Conservation (phyloP, 2,329 filamentous ascomycete species). For the Lachnellula arida region DNA sequence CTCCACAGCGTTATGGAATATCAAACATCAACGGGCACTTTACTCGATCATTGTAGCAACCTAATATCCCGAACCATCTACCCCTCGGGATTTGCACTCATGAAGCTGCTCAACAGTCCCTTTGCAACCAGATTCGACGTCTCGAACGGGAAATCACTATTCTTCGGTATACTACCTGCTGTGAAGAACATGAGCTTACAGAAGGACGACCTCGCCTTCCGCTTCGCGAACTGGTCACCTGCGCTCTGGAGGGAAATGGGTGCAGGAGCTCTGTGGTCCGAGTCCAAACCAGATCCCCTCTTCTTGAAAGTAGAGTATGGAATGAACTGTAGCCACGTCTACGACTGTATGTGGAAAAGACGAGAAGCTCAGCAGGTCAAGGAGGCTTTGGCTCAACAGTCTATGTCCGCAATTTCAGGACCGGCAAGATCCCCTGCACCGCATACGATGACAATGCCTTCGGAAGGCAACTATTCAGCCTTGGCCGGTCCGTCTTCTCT, state of each 20-base stretch:
- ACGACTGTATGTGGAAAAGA: slow-evolving; percentile 66
- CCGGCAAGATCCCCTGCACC: too few relatives aligned
- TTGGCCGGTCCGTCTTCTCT: neutral
- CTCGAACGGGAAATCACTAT: slow-evolving; percentile 50
- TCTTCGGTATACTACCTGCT: slow-evolving; percentile 53
- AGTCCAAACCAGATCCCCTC: slow-evolving; percentile 40
- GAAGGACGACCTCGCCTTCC: slow-evolving; percentile 61
- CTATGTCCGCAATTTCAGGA: too few relatives aligned
- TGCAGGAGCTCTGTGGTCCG: slow-evolving; percentile 4
- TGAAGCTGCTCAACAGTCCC: slow-evolving; percentile 63
- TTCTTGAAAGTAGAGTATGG: slow-evolving; percentile 61
- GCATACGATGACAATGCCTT: neutral
- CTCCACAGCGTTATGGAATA: slow-evolving; percentile 16
- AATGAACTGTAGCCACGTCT: slow-evolving; percentile 64
- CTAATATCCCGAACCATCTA: slow-evolving; percentile 66
- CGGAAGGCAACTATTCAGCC: neutral
- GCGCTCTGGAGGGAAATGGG: slow-evolving; percentile 50
- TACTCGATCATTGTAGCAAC: slow-evolving; percentile 45
- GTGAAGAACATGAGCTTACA: slow-evolving; percentile 56
- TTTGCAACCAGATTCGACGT: slow-evolving; percentile 53
- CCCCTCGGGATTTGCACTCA: slow-evolving; percentile 54
- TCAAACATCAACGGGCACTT: slow-evolving; percentile 29
- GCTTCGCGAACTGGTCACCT: slow-evolving; percentile 60
- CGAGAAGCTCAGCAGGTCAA: slow-evolving; percentile 36
- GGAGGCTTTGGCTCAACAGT: neutral